phyloP scores from a whole-genome alignment of 2,329 filamentous ascomycete species.

The Penicillium sp. region DNA sequence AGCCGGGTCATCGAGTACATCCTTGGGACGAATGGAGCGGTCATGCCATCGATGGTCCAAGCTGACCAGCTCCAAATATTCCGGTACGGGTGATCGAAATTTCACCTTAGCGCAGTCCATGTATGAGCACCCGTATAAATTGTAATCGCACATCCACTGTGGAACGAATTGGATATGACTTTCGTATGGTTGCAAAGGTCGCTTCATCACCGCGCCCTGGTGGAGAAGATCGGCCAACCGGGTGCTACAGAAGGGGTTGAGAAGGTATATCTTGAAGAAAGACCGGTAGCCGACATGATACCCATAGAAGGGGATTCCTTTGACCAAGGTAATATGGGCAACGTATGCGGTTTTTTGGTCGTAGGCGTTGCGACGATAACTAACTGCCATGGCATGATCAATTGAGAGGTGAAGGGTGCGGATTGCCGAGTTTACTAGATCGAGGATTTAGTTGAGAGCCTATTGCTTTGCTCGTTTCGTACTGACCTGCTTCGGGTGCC shows the following conservation, averaged over 20 bases:
- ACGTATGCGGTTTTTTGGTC: slow-evolving; percentile 72
- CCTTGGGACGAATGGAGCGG: slow-evolving; percentile 60
- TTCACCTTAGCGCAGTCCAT: slow-evolving; percentile 68
- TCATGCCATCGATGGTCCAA: slow-evolving; percentile 76
- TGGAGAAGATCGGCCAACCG: slow-evolving; percentile 81
- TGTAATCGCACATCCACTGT: slow-evolving; percentile 99
- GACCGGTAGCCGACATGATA: slow-evolving; percentile 89
- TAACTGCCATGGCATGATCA: slow-evolving; percentile 82
- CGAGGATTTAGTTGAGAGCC: slow-evolving; percentile 13
- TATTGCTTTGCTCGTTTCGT: neutral
- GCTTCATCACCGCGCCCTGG: slow-evolving; percentile 83
- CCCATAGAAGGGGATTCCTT: slow-evolving; percentile 93
- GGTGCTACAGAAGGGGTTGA: slow-evolving; percentile 84
- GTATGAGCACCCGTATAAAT: slow-evolving; percentile 89
- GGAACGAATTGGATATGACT: slow-evolving; percentile 87
- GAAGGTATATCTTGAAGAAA: slow-evolving; percentile 92
- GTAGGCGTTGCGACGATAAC: slow-evolving; percentile 74
- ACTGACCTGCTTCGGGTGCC: slow-evolving; percentile 64
- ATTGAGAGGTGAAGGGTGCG: slow-evolving; percentile 79
- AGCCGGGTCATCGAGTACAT: slow-evolving; percentile 60
- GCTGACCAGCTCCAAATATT: slow-evolving; percentile 61
- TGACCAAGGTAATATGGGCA: slow-evolving; percentile 85
- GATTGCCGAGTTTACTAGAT: slow-evolving; percentile 70
- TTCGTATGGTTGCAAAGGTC: slow-evolving; percentile 85
- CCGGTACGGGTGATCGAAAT: slow-evolving; percentile 75